These are phyloP conservation scores for Kwoniella bestiolae DNA, from an alignment of 768 basidiomycete species.

Conservation along the genomic window DNA sequence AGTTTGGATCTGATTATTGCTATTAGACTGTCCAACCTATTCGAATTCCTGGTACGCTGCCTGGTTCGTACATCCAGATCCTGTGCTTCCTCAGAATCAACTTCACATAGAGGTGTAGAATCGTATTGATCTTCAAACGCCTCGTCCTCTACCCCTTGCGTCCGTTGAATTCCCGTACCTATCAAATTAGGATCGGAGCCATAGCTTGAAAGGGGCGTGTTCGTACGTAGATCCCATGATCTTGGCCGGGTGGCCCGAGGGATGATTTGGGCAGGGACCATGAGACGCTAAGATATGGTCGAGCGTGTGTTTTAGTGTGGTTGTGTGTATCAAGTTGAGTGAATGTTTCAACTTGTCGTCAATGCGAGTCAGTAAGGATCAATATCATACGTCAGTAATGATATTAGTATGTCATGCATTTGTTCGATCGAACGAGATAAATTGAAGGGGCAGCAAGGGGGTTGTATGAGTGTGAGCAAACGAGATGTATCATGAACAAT, in stretches of 20 bases:
- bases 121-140: constrained; percentile 24
- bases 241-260: background rate
- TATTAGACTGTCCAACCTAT: background rate
- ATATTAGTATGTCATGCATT: background rate
- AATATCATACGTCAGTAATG: background rate
- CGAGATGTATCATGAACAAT: constrained; percentile 9
- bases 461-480: background rate
- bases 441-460: background rate
- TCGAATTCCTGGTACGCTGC: background rate
- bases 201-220: background rate
- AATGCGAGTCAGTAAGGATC: background rate
- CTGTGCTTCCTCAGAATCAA: too few species aligned
- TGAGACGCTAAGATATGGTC: background rate
- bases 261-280: background rate
- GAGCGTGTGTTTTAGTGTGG: background rate
- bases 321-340: background rate
- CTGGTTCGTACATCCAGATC: too few species aligned
- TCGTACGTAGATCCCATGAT: background rate
- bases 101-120: too few species aligned
- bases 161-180: too few species aligned
- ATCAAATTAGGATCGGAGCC: background rate
- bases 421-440: too few species aligned
- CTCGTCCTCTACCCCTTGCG: background rate
- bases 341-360: background rate
- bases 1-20: background rate